Conservation (phyloP, 331 rosid species). For the Acacia concinna region DNA sequence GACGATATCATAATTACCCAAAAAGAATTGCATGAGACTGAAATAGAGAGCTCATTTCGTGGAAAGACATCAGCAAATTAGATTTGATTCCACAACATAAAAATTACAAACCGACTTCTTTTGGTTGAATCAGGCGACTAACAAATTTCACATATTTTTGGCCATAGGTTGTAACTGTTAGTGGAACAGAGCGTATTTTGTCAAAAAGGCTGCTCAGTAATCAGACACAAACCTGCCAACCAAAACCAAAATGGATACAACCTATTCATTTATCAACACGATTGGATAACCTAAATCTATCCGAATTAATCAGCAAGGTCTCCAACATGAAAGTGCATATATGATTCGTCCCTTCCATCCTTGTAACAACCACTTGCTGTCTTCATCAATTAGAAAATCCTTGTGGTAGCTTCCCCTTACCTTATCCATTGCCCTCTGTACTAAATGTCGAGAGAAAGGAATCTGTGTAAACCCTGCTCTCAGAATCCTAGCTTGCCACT, state of each 20-base stretch:
- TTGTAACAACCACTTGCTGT: conserved; percentile 69
- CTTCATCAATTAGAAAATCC: conserved; percentile 82
- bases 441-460: conserved; percentile 36
- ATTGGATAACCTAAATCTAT: background rate
- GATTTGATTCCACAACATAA: conserved; percentile 1
- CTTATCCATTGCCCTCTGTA: conserved; percentile 46
- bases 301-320: conserved; percentile 47
- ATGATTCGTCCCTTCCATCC: conserved; percentile 89
- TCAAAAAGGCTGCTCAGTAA: background rate
- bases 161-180: background rate
- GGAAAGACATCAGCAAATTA: background rate
- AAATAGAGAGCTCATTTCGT: background rate
- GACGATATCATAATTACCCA: no score
- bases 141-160: conserved; percentile 1
- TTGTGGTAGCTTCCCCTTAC: conserved; percentile 59
- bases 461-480: conserved; percentile 69
- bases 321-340: conserved; percentile 77
- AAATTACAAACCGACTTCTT: background rate
- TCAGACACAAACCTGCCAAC: background rate
- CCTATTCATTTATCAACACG: background rate
- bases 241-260: background rate
- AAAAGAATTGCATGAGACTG: background rate
- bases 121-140: background rate
- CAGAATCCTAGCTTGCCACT: conserved; percentile 76
- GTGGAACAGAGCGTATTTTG: background rate